Evolutionary conservation across 1,284 basidiomycete genomes (phyloP), one percentile per base, ranked within the genome.

Genomic region (Ganoderma multipileum): DNA sequence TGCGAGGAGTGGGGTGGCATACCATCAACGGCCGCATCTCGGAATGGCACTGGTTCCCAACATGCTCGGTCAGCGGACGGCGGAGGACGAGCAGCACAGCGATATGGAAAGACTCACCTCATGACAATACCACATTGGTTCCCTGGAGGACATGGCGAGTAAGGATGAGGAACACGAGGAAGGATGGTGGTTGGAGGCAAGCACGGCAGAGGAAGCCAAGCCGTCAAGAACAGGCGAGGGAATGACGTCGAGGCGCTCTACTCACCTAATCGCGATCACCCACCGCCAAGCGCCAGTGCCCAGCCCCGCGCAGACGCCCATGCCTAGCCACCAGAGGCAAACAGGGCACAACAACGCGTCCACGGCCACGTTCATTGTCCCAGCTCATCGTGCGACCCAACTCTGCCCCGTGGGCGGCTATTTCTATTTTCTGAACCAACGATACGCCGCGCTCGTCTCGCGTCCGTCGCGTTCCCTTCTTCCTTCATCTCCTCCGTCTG

Each of bases 21-120:
- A 93, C 93, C 92, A 94, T 93, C 62, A 94, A 79, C 2, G 93
- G 92, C 63, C 87, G 81, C 91, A 92, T 94, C 80, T 94, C 93
- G 68, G 90, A 86, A 78, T 89, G 84, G 75, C 93, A 94, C 93
- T 93, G 75, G 16, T 64, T 58, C 20, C 62, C 61, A 70, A 66
- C 7, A 50, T 11, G 11, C 23, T 6, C 7, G 30, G 28, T 72
- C 14, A 71, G 64, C 41, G 67, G 70, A 7, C 75, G 11, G 62
- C 62, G 41, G 42, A 38, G 66, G 2, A 47, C 33, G 61, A 20
- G 44, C 7, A 4, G 16, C 16, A 61, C 11, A n/a, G 3, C 11
- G 44, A 14, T 11, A 16, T 20, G 33, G 61, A 62, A n/a, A 41
- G 8, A 80, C 83, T 23, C 57, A 90, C 92, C 81, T 93, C 84